Conservation (phyloP, 768 basidiomycete genomes). For the Mrakia gelida region DNA sequence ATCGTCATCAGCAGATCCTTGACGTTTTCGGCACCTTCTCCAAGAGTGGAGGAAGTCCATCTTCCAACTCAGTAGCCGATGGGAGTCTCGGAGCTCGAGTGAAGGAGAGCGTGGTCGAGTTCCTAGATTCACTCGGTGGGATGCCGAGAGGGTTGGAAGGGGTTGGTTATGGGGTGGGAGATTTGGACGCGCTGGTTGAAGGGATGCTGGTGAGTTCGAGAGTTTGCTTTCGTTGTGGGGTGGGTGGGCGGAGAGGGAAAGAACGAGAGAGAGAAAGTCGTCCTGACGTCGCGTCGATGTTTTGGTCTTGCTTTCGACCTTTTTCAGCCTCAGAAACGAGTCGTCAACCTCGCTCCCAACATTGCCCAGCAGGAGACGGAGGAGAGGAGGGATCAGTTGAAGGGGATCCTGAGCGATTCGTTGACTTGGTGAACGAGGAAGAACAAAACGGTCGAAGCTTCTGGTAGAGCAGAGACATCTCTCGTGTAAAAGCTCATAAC, state of each 20-base stretch:
- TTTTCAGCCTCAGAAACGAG: constrained; percentile 69
- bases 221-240: too few species aligned
- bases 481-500: too few species aligned
- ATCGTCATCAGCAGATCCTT: constrained; percentile 68
- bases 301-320: not conserved
- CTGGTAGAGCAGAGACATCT: too few species aligned
- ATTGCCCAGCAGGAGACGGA: constrained; percentile 79
- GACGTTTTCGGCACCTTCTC: constrained; percentile 56
- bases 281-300: not conserved
- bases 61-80: constrained; percentile 56
- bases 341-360: constrained; percentile 86
- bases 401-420: constrained; percentile 57
- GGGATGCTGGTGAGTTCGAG: constrained; percentile 59
- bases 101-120: constrained; percentile 62
- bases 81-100: constrained; percentile 34
- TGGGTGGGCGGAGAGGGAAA: not conserved
- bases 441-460: too few species aligned
- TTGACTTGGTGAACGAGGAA: constrained; percentile 38
- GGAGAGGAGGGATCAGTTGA: constrained; percentile 68
- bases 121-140: constrained; percentile 69
- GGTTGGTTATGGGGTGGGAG: constrained; percentile 65
- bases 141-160: constrained; percentile 82
- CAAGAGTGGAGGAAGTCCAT: constrained; percentile 67
- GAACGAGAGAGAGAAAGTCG: too few species aligned
- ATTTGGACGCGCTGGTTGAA: constrained; percentile 72